Conservation (phyloP, 2,329 filamentous ascomycete genomes). For the Triangularia setosa region DNA sequence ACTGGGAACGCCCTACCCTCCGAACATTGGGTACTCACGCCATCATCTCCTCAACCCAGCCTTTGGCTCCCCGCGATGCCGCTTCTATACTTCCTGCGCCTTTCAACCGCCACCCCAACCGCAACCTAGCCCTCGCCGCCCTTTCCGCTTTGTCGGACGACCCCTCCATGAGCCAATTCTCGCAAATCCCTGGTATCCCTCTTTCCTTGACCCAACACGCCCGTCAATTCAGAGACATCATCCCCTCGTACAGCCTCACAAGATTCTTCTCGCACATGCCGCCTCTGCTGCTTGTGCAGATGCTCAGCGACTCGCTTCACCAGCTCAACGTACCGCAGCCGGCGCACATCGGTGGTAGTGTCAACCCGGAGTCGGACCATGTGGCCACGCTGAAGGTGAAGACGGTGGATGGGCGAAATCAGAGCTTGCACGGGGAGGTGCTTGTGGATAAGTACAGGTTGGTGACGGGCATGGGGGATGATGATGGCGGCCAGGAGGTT, state of each 20-base stretch:
- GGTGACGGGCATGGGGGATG: constrained; percentile 47
- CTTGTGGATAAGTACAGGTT: constrained; percentile 63
- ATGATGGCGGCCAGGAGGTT: constrained; percentile 39
- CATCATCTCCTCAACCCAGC: constrained; percentile 49
- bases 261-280: constrained; percentile 87
- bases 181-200: constrained; percentile 70
- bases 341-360: constrained; percentile 27
- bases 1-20: constrained; percentile 75
- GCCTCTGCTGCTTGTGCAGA: constrained; percentile 69
- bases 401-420: constrained; percentile 67
- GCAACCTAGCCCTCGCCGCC: constrained; percentile 28
- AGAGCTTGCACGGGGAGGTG: constrained; percentile 71
- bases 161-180: constrained; percentile 83
- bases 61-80: constrained; percentile 36
- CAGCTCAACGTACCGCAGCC: constrained; percentile 77
- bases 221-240: constrained; percentile 82
- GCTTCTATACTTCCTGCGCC: constrained; percentile 32
- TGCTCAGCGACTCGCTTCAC: constrained; percentile 77
- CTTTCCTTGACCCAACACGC: constrained; percentile 85
- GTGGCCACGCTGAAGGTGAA: constrained; percentile 67
- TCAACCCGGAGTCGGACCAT: constrained; percentile 49
- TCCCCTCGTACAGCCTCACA: constrained; percentile 80
- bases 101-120: background rate
- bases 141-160: constrained; percentile 74
- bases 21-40: constrained; percentile 46